phyloP scores from a whole-genome alignment of 257 asterid species.

The Cinchona pubescens region DNA sequence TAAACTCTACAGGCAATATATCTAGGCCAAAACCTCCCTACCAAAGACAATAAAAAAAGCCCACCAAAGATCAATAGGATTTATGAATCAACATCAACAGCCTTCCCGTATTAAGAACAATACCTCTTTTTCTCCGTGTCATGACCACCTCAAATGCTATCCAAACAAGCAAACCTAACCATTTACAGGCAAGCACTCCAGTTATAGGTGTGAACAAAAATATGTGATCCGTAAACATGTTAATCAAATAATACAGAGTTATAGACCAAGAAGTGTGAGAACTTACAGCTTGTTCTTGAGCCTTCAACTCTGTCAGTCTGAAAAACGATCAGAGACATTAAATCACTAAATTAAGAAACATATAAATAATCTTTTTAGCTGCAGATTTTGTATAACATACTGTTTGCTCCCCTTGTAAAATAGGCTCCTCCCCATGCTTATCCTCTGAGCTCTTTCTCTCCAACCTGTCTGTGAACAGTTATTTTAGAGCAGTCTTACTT shows the following conservation, averaged over 20 bases:
- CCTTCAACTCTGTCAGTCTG: conserved; percentile 48
- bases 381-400: conserved; percentile 39
- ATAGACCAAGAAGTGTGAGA: conserved; percentile 18
- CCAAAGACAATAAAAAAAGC: too few relatives aligned
- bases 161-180: conserved; percentile 4
- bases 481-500: neutral
- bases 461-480: conserved; percentile 44
- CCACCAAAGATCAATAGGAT: neutral
- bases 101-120: neutral
- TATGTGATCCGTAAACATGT: too few relatives aligned
- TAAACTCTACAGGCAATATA: neutral
- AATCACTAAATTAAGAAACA: neutral
- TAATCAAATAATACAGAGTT: conserved; percentile 10
- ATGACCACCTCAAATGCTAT: neutral
- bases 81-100: neutral
- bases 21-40: neutral
- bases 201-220: neutral
- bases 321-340: conserved; percentile 24
- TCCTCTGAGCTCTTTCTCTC: conserved; percentile 34
- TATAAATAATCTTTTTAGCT: conserved; percentile 13
- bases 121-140: neutral
- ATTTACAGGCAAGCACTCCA: neutral
- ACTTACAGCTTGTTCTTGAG: conserved; percentile 54
- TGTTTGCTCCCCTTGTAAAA: conserved; percentile 28
- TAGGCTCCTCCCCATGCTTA: conserved; percentile 24